These are phyloP conservation scores for Aspergillus awamori DNA, from an alignment of 2,329 filamentous ascomycete genomes.

Conservation along the genomic window DNA sequence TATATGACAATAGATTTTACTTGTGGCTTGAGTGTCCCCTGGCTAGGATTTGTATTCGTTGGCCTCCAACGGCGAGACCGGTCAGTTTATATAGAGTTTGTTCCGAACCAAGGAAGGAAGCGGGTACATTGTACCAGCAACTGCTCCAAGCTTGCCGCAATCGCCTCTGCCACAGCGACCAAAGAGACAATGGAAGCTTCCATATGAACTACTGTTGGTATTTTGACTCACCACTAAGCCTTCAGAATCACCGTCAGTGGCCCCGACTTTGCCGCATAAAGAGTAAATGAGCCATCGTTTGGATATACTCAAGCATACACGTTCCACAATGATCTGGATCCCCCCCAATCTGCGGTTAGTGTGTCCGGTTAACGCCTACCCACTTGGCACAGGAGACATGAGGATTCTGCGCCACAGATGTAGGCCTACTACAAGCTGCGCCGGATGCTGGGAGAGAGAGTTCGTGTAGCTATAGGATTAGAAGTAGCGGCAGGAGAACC, in stretches of 20 bases:
- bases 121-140: conserved; percentile 35
- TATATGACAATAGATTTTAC: neutral
- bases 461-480: neutral
- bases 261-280: conserved; percentile 16
- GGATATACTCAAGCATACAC: neutral
- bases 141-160: conserved; percentile 1
- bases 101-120: conserved; percentile 39
- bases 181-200: neutral
- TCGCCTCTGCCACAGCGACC: conserved; percentile 9
- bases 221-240: conserved; percentile 10
- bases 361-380: neutral
- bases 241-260: conserved; percentile 3
- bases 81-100: conserved; percentile 36
- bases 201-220: neutral
- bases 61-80: conserved; percentile 12
- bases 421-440: neutral
- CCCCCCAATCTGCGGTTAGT: neutral
- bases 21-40: neutral
- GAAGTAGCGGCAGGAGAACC: neutral
- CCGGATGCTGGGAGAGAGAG: neutral
- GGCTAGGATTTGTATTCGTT: conserved; percentile 1
- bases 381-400: neutral
- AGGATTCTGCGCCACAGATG: neutral
- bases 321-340: neutral
- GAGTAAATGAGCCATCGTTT: neutral